Base-by-base conservation (phyloP, 129 eudicot genomes). In the Tanacetum coccineum region DNA sequence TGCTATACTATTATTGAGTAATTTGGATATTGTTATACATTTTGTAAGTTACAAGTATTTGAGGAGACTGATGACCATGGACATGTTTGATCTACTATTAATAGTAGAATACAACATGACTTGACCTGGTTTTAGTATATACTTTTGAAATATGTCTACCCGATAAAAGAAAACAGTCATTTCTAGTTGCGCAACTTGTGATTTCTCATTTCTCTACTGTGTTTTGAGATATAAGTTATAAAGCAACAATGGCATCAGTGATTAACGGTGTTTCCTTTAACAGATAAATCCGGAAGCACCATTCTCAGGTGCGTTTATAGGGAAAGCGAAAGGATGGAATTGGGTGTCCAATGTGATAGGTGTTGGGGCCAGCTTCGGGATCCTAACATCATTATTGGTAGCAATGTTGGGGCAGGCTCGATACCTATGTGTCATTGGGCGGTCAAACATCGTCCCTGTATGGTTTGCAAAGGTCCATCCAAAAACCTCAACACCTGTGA, bases 381-480 rank as follows among this genome's bases (percentile, higher is more conserved):
- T 93, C 74, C 50, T 88, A 62, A 88, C 99, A 76, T 93, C 99
- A 4, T 54, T 93, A 72, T 66, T 93, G 77, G 99, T 93, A 68
- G 81, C 99, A 32, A 89, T 93, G 99, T 56, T 93, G 69, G 96
- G 99, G 1, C 99, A 93, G 78, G 99, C 99, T 3, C 83, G 99
- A n/a, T 93, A 93, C 84, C 75, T 88, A 81, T 93, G 99, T 59
- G 96, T 93, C 52, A 93, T 93, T 75, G 99, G 99, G 58, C 85
- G 99, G 74, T 93, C 99, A 4, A 77, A 71, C 62, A 84, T 93
- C 32, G 86, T 86, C 74, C 99, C 99, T 8, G 22, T 64, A 1
- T 93, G 99, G 99, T 89, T 93, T 57, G 96, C 99, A 19, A 79
- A 78, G 86, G 93, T 93, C 81, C 95, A 93, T 72, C 96, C 92